Base-by-base conservation (phyloP, 148 eudicot species). In the Vaccinium corymbosum region DNA sequence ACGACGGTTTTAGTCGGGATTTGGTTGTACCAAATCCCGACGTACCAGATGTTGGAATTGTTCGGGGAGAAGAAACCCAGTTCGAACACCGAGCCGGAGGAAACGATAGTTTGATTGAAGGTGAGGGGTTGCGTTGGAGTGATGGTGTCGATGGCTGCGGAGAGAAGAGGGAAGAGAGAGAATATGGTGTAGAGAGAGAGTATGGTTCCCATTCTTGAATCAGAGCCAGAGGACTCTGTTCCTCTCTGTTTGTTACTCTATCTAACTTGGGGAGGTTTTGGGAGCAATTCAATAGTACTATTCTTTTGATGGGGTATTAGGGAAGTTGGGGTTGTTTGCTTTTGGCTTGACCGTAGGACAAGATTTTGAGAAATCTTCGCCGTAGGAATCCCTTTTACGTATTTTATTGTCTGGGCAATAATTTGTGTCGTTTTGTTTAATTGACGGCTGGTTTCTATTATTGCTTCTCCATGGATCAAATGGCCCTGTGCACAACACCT, bases 1-100 rank as follows among this genome's bases (percentile, higher is more conserved):
- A 89, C 93, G 35, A 85, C 13, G 51, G 88, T 85, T 82, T 25
- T 57, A 1, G 17, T 61, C 0, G 75, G 78, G 1, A 88, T 51
- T 6, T 87, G 79, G 38, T 85, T 86, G 87, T 85, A 89, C 93
- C 93, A 89, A n/a, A 91, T 89, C 1, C 90, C 93, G 2, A 91
- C 12, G 70, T 88, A 89, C 87, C 85, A 80, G 19, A 70, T 76
- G 14, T 14, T 71, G 2, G 90, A 84, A 7, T 59, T 80, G 32
- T 38, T 81, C 1, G 88, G 75, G 6, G 72, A 64, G 85, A 91
- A 86, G 51, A 91, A 88, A 4, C 93, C 93, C 0, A 91, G 56
- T 70, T 86, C 86, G 79, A 88, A 91, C 1, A 27, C 25, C 4
- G 77, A 55, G 0, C 64, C 84, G 1, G 86, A 11, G 52, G 93